These are phyloP conservation scores for Solanum dulcamara DNA, from an alignment of 257 asterid species.

Conservation along the genomic window DNA sequence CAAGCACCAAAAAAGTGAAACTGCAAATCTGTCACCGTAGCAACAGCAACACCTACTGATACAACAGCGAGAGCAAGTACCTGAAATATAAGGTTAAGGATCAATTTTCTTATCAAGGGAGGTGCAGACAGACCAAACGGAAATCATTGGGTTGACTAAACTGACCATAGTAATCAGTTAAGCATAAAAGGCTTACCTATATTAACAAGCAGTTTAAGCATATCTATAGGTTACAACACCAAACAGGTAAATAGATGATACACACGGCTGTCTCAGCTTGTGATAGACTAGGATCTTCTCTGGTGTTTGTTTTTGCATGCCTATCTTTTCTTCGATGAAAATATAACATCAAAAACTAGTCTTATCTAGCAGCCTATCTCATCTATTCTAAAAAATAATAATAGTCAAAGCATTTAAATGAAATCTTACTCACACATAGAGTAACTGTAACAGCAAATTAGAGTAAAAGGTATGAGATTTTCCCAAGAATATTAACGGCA, in stretches of 20 bases:
- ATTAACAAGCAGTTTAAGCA: background rate
- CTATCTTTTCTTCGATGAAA: background rate
- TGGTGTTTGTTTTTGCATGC: no score
- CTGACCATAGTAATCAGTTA: background rate
- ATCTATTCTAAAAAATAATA: background rate
- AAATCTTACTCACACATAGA: background rate
- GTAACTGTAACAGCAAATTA: background rate
- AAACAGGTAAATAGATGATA: background rate
- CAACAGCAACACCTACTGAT: conserved; percentile 82
- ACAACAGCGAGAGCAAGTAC: conserved; percentile 79
- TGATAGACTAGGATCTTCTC: no score
- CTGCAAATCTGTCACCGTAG: conserved; percentile 93
- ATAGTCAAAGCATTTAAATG: background rate
- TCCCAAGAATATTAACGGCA: background rate
- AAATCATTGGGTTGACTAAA: background rate
- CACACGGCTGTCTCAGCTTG: background rate
- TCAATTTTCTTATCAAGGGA: background rate
- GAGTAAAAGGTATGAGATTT: background rate
- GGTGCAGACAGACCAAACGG: background rate
- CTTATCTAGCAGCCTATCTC: no score
- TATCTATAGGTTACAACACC: background rate
- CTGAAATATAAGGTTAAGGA: conserved; percentile 27
- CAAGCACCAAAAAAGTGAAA: conserved; percentile 93
- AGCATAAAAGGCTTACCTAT: background rate
- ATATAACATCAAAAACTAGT: background rate